Evolutionary conservation across 768 basidiomycete genomes (phyloP).

Genomic region (Boletus sp.): DNA sequence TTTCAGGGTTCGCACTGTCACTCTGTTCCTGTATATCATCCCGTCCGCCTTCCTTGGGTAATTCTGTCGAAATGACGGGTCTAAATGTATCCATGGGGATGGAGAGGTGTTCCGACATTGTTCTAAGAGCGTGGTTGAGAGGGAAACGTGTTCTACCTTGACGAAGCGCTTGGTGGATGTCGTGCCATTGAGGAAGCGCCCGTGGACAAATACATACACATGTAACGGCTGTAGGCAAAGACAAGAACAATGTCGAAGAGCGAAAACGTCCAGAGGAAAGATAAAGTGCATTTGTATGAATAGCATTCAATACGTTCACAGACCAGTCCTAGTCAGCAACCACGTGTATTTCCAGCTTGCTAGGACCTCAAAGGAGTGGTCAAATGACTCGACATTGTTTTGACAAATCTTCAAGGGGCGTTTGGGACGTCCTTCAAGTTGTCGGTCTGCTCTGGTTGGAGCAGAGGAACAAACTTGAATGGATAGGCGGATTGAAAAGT

Average conservation of each 20-base stretch:
- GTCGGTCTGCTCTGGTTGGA: too few relatives aligned
- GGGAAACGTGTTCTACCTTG: neutral
- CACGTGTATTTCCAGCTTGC: neutral
- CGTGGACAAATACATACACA: slow-evolving; percentile 1
- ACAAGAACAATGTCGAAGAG: neutral
- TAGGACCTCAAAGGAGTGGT: neutral
- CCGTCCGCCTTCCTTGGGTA: neutral
- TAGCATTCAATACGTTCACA: neutral
- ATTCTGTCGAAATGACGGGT: neutral
- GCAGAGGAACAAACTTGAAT: neutral
- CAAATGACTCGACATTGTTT: neutral
- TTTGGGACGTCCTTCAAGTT: neutral
- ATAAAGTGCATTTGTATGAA: neutral
- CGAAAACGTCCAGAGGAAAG: neutral
- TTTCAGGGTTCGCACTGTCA: neutral
- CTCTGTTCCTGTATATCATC: neutral
- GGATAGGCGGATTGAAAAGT: neutral
- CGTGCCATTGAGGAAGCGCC: slow-evolving; percentile 6
- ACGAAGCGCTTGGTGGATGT: neutral
- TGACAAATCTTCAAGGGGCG: neutral
- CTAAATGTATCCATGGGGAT: slow-evolving; percentile 19
- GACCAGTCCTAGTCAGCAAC: neutral
- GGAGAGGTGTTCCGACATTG: slow-evolving; percentile 16
- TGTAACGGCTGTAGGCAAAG: neutral
- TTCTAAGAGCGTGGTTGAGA: neutral